These are phyloP conservation scores for Stephania cephalantha DNA, from an alignment of 164 flowering plant species.

Conservation along the genomic window DNA sequence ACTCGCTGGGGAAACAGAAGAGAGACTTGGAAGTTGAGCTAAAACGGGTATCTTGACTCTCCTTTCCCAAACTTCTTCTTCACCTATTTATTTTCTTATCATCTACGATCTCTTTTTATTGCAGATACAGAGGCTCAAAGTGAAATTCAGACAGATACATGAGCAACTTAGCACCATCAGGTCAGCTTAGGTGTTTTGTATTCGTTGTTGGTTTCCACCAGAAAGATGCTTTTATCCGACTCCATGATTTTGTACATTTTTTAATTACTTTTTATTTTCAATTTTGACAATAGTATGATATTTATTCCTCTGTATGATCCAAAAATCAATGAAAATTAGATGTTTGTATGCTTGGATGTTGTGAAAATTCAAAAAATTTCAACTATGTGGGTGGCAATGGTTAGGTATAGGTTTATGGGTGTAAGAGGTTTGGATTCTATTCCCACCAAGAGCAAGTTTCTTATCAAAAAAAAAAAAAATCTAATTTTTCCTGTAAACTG, in stretches of 20 bases:
- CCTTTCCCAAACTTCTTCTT: background rate
- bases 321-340: no score
- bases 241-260: background rate
- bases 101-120: slow-evolving; percentile 7
- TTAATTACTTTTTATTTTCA: background rate
- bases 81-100: background rate
- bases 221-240: background rate
- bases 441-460: no score
- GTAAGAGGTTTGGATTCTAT: no score
- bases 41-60: slow-evolving; percentile 49
- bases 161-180: slow-evolving; percentile 38
- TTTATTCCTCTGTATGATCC: background rate
- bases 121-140: slow-evolving; percentile 84
- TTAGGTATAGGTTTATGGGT: no score
- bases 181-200: background rate
- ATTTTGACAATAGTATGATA: background rate
- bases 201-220: background rate
- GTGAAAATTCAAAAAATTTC: no score
- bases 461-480: no score
- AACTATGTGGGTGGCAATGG: no score
- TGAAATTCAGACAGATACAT: slow-evolving; percentile 68
- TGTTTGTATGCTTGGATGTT: background rate
- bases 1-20: slow-evolving; percentile 60
- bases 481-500: no score
- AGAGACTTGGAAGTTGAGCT: slow-evolving; percentile 72